Conservation (phyloP, 495 filamentous ascomycete species). For the Amorphotheca resinae region DNA sequence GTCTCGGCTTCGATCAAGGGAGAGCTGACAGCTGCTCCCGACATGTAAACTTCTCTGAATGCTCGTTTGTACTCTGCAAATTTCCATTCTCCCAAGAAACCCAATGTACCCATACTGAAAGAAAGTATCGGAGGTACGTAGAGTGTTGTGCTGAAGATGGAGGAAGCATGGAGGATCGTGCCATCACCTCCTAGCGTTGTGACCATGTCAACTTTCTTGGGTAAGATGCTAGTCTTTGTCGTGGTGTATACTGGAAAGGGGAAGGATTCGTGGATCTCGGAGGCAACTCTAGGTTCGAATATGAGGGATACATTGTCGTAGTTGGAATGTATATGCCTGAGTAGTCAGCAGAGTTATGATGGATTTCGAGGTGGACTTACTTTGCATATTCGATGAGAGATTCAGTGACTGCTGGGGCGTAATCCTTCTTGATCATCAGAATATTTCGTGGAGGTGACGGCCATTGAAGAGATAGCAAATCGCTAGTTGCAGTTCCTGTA, state of each 20-base stretch:
- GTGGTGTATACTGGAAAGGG: conserved; percentile 67
- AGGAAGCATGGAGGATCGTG: conserved; percentile 84
- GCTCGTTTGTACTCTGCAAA: conserved; percentile 83
- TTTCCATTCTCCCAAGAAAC: conserved; percentile 94
- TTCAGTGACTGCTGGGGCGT: conserved; percentile 53
- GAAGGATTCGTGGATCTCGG: conserved; percentile 58
- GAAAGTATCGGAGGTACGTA: conserved; percentile 84
- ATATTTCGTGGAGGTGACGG: conserved; percentile 80
- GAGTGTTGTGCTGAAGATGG: conserved; percentile 71
- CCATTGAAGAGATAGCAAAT: conserved; percentile 76
- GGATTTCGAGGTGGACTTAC: conserved; percentile 21
- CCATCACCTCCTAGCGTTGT: conserved; percentile 91
- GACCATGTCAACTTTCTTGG: conserved; percentile 70
- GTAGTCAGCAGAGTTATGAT: conserved; percentile 6
- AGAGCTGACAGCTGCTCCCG: conserved; percentile 42
- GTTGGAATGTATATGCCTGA: conserved; percentile 59
- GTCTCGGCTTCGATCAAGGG: conserved; percentile 18
- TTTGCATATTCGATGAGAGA: conserved; percentile 69
- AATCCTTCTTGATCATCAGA: conserved; percentile 77
- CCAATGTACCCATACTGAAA: conserved; percentile 93
- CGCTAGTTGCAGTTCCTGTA: conserved; percentile 17
- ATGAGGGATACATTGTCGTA: conserved; percentile 76
- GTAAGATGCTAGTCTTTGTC: conserved; percentile 24
- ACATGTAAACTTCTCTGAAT: conserved; percentile 89
- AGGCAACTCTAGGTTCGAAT: conserved; percentile 65